Evolutionary conservation across 164 flowering plant species (phyloP), one percentile per base, ranked within the genome.

Genomic region (Protea cynaroides): DNA sequence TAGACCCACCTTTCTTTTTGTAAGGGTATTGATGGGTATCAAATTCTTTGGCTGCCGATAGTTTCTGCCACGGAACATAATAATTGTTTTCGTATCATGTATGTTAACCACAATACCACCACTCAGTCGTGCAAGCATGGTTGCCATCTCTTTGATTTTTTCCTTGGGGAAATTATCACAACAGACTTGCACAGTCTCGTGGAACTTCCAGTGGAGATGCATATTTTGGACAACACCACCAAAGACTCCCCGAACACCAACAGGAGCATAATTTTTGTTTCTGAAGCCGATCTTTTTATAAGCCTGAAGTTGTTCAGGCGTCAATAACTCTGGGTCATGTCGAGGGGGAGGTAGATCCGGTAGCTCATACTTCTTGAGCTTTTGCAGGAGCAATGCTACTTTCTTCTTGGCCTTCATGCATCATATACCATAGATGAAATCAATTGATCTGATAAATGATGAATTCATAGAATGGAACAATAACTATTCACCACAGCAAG

Each of bases 151-250:
- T 78, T 88, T 95, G 57, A 95, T 95, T 72, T 85, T 95, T 72
- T 95, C 99, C 76, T 91, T 89, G 36, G 99, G 99, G 56, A 88
- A 91, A 77, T 88, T 91, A 70, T 95, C 99, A 75, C 99, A 91
- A 65, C 96, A 89, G 53, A 95, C 99, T 83, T 91, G 99, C 65
- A 94, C 99, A 36, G 99, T 95, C 79, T 95, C 96, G 66, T 95
- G 97, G 75, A 91, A 95, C 81, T 95, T 95, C 99, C 99, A 95
- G 71, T 95, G 99, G 34, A 95, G 81, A 79, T 95, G 99, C 99
- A 95, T 89, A 75, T 95, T 95, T 72, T 89, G 99, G 53, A 95
- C 96, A 66, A 95, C 97, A 62, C 99, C 99, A 61, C 99, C 99
- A 76, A 95, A 95, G 61, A 95, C 99, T 68, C 99, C 99, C 64